phyloP scores from a whole-genome alignment of 768 basidiomycete genomes.

The Trametes maxima region DNA sequence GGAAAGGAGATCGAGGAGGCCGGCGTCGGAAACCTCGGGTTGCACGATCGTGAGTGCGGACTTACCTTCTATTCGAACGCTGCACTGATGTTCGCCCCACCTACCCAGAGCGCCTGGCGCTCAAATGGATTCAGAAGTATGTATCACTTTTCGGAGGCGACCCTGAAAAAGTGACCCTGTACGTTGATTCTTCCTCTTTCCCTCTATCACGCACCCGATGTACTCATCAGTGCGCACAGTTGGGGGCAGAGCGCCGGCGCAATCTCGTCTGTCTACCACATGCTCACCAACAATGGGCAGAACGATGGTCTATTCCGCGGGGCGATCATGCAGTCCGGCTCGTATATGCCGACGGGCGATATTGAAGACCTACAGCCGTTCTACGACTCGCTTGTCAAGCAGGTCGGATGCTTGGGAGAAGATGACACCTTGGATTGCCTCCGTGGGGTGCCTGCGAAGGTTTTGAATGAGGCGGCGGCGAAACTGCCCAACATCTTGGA shows the following conservation, averaged over 20 bases:
- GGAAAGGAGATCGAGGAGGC: constrained; percentile 26
- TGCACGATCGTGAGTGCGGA: constrained; percentile 36
- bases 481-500: constrained; percentile 30
- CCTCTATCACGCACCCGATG: too few species aligned
- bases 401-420: constrained; percentile 38
- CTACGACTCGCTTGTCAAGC: constrained; percentile 43
- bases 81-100: background rate
- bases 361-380: constrained; percentile 7
- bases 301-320: constrained; percentile 27
- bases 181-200: background rate
- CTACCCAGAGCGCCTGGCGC: constrained; percentile 39
- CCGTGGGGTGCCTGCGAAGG: constrained; percentile 37
- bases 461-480: constrained; percentile 37
- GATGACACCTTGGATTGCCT: constrained; percentile 45
- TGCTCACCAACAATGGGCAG: constrained; percentile 25
- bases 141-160: constrained; percentile 37
- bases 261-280: constrained; percentile 23
- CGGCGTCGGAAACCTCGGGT: constrained; percentile 37
- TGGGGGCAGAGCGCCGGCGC: constrained; percentile 30
- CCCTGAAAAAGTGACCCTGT: constrained; percentile 42
- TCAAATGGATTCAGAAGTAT: constrained; percentile 38
- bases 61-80: background rate
- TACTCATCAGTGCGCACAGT: too few species aligned
- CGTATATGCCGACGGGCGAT: constrained; percentile 3
- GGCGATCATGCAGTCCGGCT: constrained; percentile 24